Evolutionary conservation across 2,329 filamentous ascomycete species (phyloP).

Genomic region (Pestalotiopsis sp.): DNA sequence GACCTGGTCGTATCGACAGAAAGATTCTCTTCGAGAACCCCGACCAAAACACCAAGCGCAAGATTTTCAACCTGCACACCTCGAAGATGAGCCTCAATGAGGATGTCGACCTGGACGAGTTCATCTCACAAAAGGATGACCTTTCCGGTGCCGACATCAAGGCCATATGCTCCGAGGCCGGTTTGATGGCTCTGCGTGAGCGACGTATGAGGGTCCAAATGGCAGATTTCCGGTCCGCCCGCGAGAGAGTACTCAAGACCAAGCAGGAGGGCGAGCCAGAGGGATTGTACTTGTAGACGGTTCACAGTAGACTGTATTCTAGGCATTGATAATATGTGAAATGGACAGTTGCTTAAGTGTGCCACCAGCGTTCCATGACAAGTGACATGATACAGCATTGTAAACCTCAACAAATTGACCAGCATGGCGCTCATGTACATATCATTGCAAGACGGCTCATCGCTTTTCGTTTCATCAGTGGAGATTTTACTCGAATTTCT

Average conservation of each 20-base stretch:
- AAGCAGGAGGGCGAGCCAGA: slow-evolving; percentile 99
- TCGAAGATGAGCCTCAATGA: slow-evolving; percentile 97
- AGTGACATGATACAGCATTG: neutral
- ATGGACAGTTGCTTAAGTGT: neutral
- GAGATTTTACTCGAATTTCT: no score
- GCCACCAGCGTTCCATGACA: neutral
- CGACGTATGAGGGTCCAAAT: slow-evolving; percentile 98
- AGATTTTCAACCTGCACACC: slow-evolving; percentile 98
- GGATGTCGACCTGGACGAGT: slow-evolving; percentile 98
- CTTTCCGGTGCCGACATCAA: slow-evolving; percentile 97
- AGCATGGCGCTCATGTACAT: no score
- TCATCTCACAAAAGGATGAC: slow-evolving; percentile 98
- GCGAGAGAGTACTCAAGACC: slow-evolving; percentile 94
- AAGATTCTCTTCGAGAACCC: slow-evolving; percentile 81
- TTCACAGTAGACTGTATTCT: slow-evolving; percentile 2
- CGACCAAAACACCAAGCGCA: slow-evolving; percentile 87
- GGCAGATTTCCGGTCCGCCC: slow-evolving; percentile 92
- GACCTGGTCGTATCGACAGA: slow-evolving; percentile 95
- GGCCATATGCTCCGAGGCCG: slow-evolving; percentile 96
- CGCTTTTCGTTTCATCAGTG: no score
- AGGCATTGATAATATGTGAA: slow-evolving; percentile 1
- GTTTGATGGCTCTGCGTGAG: slow-evolving; percentile 90
- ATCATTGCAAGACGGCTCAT: no score
- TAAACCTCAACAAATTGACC: neutral
- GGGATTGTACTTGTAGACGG: slow-evolving; percentile 90